These are phyloP conservation scores for Chlorella sp. DNA, from an alignment of 139 green algal genomes.

Conservation along the genomic window DNA sequence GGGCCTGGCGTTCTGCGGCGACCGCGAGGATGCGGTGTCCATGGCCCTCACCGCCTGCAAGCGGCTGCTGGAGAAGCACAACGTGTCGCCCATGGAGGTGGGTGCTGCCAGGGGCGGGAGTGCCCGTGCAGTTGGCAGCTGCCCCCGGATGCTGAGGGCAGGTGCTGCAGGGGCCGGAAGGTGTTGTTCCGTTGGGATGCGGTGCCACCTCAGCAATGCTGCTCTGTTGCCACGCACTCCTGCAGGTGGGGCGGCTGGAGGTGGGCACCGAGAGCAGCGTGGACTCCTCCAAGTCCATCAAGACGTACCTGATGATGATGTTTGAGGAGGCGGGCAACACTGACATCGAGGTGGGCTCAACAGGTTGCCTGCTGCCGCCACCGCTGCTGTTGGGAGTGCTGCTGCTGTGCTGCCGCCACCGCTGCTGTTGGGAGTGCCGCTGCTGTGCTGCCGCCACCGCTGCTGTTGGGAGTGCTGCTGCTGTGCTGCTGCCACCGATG, in stretches of 20 bases:
- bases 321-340: constrained; percentile 70
- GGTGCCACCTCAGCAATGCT: too few relatives aligned
- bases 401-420: too few relatives aligned
- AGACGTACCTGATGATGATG: constrained; percentile 80
- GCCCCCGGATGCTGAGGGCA: too few relatives aligned
- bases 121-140: too few relatives aligned
- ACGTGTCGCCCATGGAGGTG: constrained; percentile 49
- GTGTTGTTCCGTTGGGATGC: too few relatives aligned
- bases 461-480: too few relatives aligned
- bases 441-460: too few relatives aligned
- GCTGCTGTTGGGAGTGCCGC: too few relatives aligned
- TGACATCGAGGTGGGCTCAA: constrained; percentile 70
- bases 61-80: constrained; percentile 68
- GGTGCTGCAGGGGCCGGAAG: too few relatives aligned
- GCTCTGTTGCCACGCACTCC: too few relatives aligned
- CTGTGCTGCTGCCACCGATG: too few relatives aligned
- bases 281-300: constrained; percentile 88
- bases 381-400: too few relatives aligned
- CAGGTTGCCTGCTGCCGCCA: background rate
- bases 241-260: constrained; percentile 67
- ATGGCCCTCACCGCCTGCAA: constrained; percentile 78
- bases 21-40: constrained; percentile 84
- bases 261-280: constrained; percentile 82
- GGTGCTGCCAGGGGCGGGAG: constrained; percentile 17
- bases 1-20: constrained; percentile 71